These are phyloP conservation scores for Vitis hybrid DNA, from an alignment of 177 flowering plant species.

Conservation along the genomic window DNA sequence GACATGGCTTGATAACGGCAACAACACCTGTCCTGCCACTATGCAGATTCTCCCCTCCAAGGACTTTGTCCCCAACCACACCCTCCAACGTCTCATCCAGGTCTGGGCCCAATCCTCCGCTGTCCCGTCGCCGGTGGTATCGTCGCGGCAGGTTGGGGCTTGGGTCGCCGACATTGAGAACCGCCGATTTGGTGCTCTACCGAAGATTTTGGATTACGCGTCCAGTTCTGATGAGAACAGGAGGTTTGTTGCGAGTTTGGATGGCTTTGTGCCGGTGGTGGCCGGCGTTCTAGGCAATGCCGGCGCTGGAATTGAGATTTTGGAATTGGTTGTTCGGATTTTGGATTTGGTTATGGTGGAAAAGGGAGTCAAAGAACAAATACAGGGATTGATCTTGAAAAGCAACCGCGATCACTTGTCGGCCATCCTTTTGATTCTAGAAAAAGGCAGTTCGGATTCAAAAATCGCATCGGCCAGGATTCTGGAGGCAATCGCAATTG, in stretches of 20 bases:
- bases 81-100: constrained; percentile 41
- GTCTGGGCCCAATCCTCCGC: constrained; percentile 21
- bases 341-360: constrained; percentile 33
- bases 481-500: constrained; percentile 23
- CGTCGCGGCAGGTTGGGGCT: constrained; percentile 4
- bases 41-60: constrained; percentile 33
- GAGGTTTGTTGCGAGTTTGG: constrained; percentile 27
- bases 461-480: constrained; percentile 15
- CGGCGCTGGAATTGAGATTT: constrained; percentile 18
- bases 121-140: not conserved
- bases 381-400: constrained; percentile 15
- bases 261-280: constrained; percentile 30
- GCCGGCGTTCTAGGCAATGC: constrained; percentile 27
- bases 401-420: constrained; percentile 18
- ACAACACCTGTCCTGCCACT: constrained; percentile 52
- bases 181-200: constrained; percentile 14
- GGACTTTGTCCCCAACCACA: constrained; percentile 40
- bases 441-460: constrained; percentile 13
- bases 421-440: constrained; percentile 25
- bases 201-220: constrained; percentile 25
- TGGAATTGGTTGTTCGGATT: constrained; percentile 32
- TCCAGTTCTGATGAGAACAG: constrained; percentile 35
- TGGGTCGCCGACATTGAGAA: constrained; percentile 4
- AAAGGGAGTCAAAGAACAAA: constrained; percentile 18
- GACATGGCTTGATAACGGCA: constrained; percentile 38